Evolutionary conservation across 805 yeast species (phyloP).

Genomic region (Saccharomycopsis fermentans): DNA sequence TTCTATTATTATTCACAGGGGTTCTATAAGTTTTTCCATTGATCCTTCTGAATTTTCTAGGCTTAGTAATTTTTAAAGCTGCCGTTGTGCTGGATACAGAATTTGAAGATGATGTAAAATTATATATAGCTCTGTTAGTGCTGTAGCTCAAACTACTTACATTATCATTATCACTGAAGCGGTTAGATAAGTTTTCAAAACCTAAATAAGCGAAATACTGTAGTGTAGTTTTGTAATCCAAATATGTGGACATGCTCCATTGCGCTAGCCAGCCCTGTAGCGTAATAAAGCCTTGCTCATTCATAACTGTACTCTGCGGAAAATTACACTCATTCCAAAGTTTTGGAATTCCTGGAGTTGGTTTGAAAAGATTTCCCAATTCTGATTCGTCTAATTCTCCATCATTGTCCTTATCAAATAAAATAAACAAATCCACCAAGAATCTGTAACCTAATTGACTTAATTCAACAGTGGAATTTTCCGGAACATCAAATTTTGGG

Average conservation of each 20-base stretch:
- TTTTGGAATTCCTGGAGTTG: constrained; percentile 89
- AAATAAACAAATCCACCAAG: constrained; percentile 76
- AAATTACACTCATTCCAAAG: constrained; percentile 80
- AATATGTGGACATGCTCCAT: constrained; percentile 92
- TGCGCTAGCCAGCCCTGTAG: constrained; percentile 98
- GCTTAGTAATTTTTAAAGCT: constrained; percentile 74
- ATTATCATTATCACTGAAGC: constrained; percentile 20
- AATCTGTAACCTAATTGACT: constrained; percentile 90
- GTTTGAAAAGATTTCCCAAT: constrained; percentile 56
- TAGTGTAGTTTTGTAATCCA: constrained; percentile 74
- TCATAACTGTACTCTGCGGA: constrained; percentile 81
- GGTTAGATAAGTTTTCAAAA: constrained; percentile 39
- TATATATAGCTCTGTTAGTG: background rate
- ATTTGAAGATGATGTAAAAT: background rate
- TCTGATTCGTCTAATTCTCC: constrained; percentile 84
- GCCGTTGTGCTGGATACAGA: constrained; percentile 22
- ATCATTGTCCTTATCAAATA: constrained; percentile 91
- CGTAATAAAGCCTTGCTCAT: constrained; percentile 82
- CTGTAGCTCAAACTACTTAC: constrained; percentile 18
- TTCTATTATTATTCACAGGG: constrained; percentile 58
- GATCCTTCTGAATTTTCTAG: constrained; percentile 59
- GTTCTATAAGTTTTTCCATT: constrained; percentile 60
- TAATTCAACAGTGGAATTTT: constrained; percentile 73
- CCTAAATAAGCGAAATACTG: constrained; percentile 89
- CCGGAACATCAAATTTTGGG: constrained; percentile 70